These are phyloP conservation scores for Austroboletus novae-zelandiae DNA, from an alignment of 1,284 basidiomycete species.

Conservation along the genomic window DNA sequence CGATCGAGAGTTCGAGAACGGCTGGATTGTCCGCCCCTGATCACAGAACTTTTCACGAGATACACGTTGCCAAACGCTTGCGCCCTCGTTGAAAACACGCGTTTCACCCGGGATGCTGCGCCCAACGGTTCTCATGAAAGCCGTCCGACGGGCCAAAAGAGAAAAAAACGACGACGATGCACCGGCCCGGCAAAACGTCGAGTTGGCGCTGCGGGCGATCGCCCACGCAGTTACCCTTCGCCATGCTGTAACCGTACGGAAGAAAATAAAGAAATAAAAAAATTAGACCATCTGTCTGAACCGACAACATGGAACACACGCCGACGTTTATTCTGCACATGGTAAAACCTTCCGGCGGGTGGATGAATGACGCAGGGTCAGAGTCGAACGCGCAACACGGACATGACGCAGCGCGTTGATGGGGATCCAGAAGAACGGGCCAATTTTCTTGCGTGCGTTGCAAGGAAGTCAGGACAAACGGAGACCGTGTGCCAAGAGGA, in stretches of 20 bases:
- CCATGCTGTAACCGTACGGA: not conserved
- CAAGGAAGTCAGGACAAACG: not conserved
- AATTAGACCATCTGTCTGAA: not conserved
- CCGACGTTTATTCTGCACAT: slow-evolving; percentile 7
- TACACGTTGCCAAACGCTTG: not conserved
- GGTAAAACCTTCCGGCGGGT: not conserved
- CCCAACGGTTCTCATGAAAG: not conserved
- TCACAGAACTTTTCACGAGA: not conserved
- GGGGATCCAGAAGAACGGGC: slow-evolving; percentile 1
- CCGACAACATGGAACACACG: slow-evolving; percentile 12
- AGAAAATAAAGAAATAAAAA: not conserved
- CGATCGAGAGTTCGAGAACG: slow-evolving; percentile 8
- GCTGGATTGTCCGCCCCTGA: slow-evolving; percentile 3
- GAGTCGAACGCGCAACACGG: slow-evolving; percentile 14
- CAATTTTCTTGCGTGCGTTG: not conserved
- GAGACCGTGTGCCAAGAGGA: slow-evolving; percentile 20
- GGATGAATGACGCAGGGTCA: slow-evolving; percentile 12
- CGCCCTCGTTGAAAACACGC: slow-evolving; percentile 28
- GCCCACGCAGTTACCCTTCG: not conserved
- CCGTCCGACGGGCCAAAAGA: slow-evolving; percentile 2
- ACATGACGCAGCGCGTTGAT: slow-evolving; percentile 17
- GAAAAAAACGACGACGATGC: not conserved
- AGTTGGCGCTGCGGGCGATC: not conserved
- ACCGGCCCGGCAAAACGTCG: not conserved
- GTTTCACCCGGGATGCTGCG: slow-evolving; percentile 10